Conservation (phyloP, 163 green algal genomes). For the Volvox carteri region DNA sequence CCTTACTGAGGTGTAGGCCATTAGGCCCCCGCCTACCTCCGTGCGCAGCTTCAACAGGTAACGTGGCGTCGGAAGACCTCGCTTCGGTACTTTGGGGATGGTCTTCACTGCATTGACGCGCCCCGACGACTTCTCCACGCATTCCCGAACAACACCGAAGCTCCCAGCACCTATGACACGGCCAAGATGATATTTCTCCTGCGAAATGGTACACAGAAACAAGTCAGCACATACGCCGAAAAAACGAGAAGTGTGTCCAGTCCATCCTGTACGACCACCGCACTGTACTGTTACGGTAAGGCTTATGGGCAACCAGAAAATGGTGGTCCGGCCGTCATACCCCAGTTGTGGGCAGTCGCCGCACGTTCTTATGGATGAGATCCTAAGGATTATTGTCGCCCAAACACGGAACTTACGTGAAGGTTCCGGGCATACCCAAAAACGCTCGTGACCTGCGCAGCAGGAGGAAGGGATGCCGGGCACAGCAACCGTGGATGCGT, state of each 20-base stretch:
- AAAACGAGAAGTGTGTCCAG: no score
- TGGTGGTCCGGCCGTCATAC: no score
- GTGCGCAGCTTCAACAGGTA: slow-evolving; percentile 96
- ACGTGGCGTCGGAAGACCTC: slow-evolving; percentile 75
- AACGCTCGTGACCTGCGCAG: slow-evolving; percentile 81
- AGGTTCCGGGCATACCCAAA: slow-evolving; percentile 86
- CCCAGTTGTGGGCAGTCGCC: no score
- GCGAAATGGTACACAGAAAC: neutral
- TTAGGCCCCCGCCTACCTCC: slow-evolving; percentile 77
- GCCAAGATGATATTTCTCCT: slow-evolving; percentile 75
- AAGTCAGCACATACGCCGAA: no score
- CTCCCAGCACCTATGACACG: slow-evolving; percentile 88
- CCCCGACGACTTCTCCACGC: slow-evolving; percentile 74
- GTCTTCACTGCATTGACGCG: slow-evolving; percentile 79
- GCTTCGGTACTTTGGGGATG: slow-evolving; percentile 85
- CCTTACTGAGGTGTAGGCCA: no score
- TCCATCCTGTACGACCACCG: no score
- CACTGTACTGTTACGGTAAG: no score
- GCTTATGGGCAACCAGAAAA: no score
- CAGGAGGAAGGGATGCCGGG: neutral
- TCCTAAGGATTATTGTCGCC: no score
- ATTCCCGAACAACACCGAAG: slow-evolving; percentile 92
- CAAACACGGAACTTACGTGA: slow-evolving; percentile 57
- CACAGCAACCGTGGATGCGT: no score
- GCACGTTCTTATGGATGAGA: no score